A percentile compares a stretch with the other conserved stretches of the same genome.
Evolutionary conservation across 805 yeast species (phyloP).

Genomic region (Blastobotrys attinorum): DNA sequence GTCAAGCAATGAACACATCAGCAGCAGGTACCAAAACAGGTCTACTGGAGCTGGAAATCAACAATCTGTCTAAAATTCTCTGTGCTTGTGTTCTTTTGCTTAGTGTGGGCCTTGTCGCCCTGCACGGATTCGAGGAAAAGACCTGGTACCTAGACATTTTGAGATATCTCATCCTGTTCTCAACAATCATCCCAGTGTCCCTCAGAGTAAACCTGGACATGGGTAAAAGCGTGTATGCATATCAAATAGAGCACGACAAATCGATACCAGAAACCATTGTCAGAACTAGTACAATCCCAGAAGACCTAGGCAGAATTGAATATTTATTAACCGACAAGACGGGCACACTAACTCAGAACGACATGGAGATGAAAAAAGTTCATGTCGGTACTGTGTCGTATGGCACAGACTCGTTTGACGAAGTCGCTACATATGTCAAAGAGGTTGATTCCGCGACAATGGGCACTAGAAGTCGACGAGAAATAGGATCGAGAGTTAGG

Average conservation of each 20-base stretch:
- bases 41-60: constrained; percentile 82
- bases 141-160: constrained; percentile 84
- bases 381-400: constrained; percentile 91
- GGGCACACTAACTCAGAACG: constrained; percentile 95
- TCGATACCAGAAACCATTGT: constrained; percentile 83
- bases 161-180: constrained; percentile 84
- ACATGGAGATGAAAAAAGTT: constrained; percentile 90
- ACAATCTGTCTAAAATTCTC: constrained; percentile 75
- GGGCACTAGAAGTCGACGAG: constrained; percentile 47
- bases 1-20: constrained; percentile 92
- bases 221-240: constrained; percentile 93
- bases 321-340: constrained; percentile 90
- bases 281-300: constrained; percentile 95
- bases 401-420: constrained; percentile 86
- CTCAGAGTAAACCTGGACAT: constrained; percentile 89
- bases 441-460: constrained; percentile 17
- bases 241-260: constrained; percentile 83
- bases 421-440: constrained; percentile 62
- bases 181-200: constrained; percentile 94
- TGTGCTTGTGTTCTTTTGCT: constrained; percentile 80
- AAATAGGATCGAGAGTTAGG: constrained; percentile 65
- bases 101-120: constrained; percentile 67
- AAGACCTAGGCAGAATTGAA: constrained; percentile 93
- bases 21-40: constrained; percentile 83
- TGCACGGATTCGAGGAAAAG: constrained; percentile 57